Conservation (phyloP, 2,329 filamentous ascomycete genomes). For the Diplodia corticola region DNA sequence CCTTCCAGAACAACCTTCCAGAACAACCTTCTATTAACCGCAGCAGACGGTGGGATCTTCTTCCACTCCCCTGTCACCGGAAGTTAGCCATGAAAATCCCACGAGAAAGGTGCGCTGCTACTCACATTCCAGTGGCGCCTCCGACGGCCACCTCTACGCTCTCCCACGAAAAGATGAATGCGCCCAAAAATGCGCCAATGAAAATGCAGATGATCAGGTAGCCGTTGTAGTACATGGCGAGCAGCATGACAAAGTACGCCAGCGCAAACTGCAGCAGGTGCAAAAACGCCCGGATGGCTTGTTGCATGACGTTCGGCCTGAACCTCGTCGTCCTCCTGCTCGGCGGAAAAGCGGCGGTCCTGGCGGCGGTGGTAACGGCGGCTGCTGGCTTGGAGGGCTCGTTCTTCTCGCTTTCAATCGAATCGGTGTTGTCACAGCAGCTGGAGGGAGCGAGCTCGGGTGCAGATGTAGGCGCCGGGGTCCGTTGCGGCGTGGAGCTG, state of each 20-base stretch:
- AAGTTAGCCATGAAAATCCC: background rate
- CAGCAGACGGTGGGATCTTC: conserved; percentile 20
- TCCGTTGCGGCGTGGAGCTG: background rate
- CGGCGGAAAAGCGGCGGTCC: background rate
- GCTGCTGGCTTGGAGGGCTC: background rate
- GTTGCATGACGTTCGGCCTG: conserved; percentile 63
- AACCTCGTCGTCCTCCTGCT: conserved; percentile 27
- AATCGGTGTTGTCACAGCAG: conserved; percentile 6
- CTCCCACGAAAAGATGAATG: conserved; percentile 74
- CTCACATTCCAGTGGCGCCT: background rate
- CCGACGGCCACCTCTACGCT: conserved; percentile 14
- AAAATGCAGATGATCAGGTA: conserved; percentile 83
- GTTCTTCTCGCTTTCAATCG: conserved; percentile 6
- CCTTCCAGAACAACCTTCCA: background rate
- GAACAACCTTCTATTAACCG: conserved; percentile 2
- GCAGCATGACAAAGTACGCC: conserved; percentile 77
- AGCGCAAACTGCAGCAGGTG: conserved; percentile 72
- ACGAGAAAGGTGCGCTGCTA: background rate
- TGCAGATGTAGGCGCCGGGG: background rate
- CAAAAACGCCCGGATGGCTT: conserved; percentile 64
- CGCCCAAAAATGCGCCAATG: conserved; percentile 71
- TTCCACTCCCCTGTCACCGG: background rate
- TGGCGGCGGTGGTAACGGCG: background rate
- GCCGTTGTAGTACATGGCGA: conserved; percentile 65
- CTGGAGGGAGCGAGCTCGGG: background rate